These are phyloP conservation scores for Calycina marina DNA, from an alignment of 2,329 filamentous ascomycete species.

Conservation along the genomic window DNA sequence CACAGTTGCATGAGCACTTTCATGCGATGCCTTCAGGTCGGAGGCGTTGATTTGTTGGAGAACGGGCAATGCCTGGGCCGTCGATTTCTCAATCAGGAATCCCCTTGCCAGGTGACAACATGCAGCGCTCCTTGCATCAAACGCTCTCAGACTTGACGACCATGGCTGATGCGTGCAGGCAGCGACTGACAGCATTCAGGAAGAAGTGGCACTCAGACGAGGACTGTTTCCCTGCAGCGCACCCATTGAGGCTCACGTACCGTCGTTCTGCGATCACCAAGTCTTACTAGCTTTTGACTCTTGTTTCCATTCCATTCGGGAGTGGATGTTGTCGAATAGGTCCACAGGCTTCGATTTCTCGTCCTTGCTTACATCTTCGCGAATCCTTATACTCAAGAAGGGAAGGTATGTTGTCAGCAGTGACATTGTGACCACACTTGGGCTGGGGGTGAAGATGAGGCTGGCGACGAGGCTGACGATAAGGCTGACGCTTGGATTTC, in stretches of 20 bases:
- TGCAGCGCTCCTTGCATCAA: constrained; percentile 8
- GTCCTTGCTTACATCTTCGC: constrained; percentile 9
- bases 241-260: constrained; percentile 3
- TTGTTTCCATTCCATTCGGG: constrained; percentile 5
- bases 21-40: constrained; percentile 8
- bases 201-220: constrained; percentile 4
- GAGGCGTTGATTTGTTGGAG: constrained; percentile 7
- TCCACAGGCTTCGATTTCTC: constrained; percentile 8
- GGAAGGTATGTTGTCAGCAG: constrained; percentile 6
- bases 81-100: constrained; percentile 10
- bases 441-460: no score
- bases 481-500: no score
- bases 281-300: constrained; percentile 7
- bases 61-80: constrained; percentile 6
- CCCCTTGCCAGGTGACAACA: constrained; percentile 7
- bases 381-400: constrained; percentile 7
- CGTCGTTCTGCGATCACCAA: constrained; percentile 6
- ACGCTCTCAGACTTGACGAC: constrained; percentile 6
- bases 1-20: constrained; percentile 5
- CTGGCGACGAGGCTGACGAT: no score
- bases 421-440: constrained; percentile 9
- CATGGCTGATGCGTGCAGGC: constrained; percentile 3
- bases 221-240: constrained; percentile 3
- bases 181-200: constrained; percentile 6
- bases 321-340: constrained; percentile 6